Evolutionary conservation across 1,139 yeast genomes (phyloP), one percentile per base, ranked within the genome.

Genomic region (Debaryomycetaceae sp.): DNA sequence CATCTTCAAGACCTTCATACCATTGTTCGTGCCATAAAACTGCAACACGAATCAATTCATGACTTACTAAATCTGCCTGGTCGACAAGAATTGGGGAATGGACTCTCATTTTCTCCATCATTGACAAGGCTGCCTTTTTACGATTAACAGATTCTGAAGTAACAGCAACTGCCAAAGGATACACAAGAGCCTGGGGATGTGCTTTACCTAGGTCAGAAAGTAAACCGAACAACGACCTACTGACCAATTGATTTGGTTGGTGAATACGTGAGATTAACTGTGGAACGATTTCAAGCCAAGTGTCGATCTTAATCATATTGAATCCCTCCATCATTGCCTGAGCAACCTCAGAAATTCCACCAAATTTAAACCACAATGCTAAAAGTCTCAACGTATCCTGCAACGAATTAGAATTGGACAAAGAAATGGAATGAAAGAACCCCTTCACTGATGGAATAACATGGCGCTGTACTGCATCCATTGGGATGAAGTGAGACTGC

Each of bases 1-100:
- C 99, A 68, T 93, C 97, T 61, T 95, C 99, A 36, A 95, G 72
- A 1, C 96, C 98, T 66, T 91, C 99, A 57, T 91, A 91, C 99
- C 99, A 95, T 62, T 87, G 87, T 59, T 95, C 99, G 57, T 90
- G 96, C 98, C 99, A 91, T 50, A 93, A 70, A 1, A 93, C 97
- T 0, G 98, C 97, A 13, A 90, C 96, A 53, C 99, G 73, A 51
- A 95, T 91, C 49, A 95, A 78, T 58, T 95, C 99, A 53, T 83
- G 84, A 68, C 96, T 87, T n/a, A 93, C 97, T 48, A 91, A 65
- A 55, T 90, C 97, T 0, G 98, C 91, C 60, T 95, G 98, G 51
- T 87, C 91, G 23, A 95, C 97, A 50, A 95, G 71, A 1, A 71
- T 68, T 0, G 97, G 80, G 41, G 96, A 87, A 55, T 95, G 97